Conservation (phyloP, 805 yeast species). For the Cyberlindnera galapagoensis region DNA sequence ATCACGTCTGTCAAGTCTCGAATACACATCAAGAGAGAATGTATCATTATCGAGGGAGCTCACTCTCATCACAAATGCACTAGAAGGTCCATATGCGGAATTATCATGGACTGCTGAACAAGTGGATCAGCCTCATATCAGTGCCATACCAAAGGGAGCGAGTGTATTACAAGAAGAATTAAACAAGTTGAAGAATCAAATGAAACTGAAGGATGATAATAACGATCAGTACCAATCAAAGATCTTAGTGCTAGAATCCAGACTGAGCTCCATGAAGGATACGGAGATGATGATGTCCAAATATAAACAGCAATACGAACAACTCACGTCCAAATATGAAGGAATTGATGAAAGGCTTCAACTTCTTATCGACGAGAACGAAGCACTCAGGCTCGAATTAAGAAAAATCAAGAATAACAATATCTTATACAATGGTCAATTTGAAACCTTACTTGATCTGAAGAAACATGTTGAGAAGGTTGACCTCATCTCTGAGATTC, state of each 20-base stretch:
- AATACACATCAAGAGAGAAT: not conserved
- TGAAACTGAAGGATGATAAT: constrained; percentile 1
- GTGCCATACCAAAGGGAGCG: too few species aligned
- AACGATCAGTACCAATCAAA: constrained; percentile 26
- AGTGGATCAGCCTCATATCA: too few species aligned
- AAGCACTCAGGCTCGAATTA: constrained; percentile 21
- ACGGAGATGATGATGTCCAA: constrained; percentile 24
- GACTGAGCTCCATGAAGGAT: constrained; percentile 29
- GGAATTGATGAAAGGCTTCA: constrained; percentile 11
- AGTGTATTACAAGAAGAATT: not conserved
- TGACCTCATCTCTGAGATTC: constrained; percentile 39
- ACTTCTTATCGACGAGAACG: constrained; percentile 19
- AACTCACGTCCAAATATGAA: constrained; percentile 8
- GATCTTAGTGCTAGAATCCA: constrained; percentile 38
- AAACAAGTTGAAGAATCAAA: not conserved
- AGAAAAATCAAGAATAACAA: constrained; percentile 23
- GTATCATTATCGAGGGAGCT: too few species aligned
- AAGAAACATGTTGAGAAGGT: constrained; percentile 27
- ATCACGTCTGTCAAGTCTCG: not conserved
- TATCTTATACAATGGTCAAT: constrained; percentile 24
- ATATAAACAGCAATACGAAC: constrained; percentile 20
- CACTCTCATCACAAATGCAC: too few species aligned
- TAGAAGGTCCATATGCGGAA: too few species aligned
- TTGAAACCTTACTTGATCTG: constrained; percentile 30
- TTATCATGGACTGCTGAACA: too few species aligned